phyloP scores from a whole-genome alignment of 495 filamentous ascomycete genomes.

The Aspergillus panamensis region DNA sequence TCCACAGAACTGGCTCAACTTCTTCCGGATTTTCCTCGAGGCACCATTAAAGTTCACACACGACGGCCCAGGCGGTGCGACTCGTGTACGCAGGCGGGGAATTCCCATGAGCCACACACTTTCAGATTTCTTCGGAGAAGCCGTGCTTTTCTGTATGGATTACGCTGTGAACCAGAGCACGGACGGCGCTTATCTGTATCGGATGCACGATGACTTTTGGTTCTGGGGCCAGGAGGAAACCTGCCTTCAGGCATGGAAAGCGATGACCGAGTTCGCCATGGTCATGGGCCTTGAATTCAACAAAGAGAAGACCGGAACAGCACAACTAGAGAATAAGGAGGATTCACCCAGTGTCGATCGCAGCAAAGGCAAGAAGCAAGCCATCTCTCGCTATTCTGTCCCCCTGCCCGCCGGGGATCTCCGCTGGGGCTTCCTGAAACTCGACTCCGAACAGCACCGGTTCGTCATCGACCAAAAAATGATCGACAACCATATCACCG shows the following conservation, averaged over 20 bases:
- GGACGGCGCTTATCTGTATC: constrained; percentile 51
- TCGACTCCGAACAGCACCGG: constrained; percentile 51
- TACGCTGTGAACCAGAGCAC: constrained; percentile 60
- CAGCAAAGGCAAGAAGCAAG: background rate
- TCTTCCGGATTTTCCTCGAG: constrained; percentile 59
- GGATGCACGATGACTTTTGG: constrained; percentile 68
- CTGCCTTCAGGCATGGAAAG: constrained; percentile 56
- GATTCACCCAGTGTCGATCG: background rate
- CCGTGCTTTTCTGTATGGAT: constrained; percentile 62
- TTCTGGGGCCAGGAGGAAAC: constrained; percentile 57
- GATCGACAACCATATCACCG: constrained; percentile 59
- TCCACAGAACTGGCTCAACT: constrained; percentile 54
- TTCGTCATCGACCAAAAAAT: constrained; percentile 61
- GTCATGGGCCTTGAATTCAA: constrained; percentile 58
- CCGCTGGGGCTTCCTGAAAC: constrained; percentile 62
- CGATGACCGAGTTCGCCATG: constrained; percentile 51
- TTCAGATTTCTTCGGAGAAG: constrained; percentile 57
- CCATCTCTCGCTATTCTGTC: background rate
- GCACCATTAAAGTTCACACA: constrained; percentile 57
- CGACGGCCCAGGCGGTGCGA: constrained; percentile 42
- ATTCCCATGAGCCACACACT: constrained; percentile 59
- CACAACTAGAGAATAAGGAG: constrained; percentile 30
- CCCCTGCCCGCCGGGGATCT: constrained; percentile 53
- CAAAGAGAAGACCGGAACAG: constrained; percentile 56
- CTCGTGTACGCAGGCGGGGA: constrained; percentile 51